These are phyloP conservation scores for Cynara cardunculus DNA, from an alignment of 129 eudicot species.

Conservation along the genomic window DNA sequence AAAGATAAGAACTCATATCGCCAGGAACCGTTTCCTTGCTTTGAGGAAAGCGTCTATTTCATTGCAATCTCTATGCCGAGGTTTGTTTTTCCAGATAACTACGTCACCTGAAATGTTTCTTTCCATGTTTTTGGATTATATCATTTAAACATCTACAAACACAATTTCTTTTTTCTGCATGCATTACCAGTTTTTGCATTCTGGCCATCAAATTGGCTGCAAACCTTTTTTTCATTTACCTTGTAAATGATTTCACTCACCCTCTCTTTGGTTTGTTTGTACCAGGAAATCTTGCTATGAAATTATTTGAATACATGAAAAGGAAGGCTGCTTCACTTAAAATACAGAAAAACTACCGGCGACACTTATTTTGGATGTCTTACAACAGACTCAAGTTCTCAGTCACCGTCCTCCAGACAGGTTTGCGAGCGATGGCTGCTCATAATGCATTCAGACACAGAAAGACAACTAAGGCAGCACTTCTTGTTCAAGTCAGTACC, in stretches of 20 bases:
- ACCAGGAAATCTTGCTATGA: constrained; percentile 58
- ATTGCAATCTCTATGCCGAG: constrained; percentile 74
- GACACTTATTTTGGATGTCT: constrained; percentile 43
- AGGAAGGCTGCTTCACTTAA: constrained; percentile 63
- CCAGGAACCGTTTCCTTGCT: constrained; percentile 65
- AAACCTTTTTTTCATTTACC: constrained; percentile 1
- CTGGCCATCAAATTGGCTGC: background rate
- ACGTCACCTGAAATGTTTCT: constrained; percentile 7
- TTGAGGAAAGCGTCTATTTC: constrained; percentile 64
- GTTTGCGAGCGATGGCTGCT: constrained; percentile 75
- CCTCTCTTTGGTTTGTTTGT: constrained; percentile 5
- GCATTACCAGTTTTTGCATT: background rate
- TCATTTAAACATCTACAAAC: background rate
- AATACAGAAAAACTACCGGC: constrained; percentile 57
- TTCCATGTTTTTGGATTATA: background rate
- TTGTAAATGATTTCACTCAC: constrained; percentile 17
- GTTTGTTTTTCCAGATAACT: constrained; percentile 39
- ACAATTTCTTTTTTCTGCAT: constrained; percentile 12
- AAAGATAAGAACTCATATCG: constrained; percentile 70
- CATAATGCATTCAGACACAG: constrained; percentile 58
- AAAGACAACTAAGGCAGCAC: constrained; percentile 72
- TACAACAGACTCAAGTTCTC: constrained; percentile 45
- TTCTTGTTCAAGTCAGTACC: constrained; percentile 59
- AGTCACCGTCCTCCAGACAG: constrained; percentile 62
- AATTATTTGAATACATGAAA: constrained; percentile 49